Conservation (phyloP, 2,329 filamentous ascomycete genomes). For the Colletotrichum zoysiae region DNA sequence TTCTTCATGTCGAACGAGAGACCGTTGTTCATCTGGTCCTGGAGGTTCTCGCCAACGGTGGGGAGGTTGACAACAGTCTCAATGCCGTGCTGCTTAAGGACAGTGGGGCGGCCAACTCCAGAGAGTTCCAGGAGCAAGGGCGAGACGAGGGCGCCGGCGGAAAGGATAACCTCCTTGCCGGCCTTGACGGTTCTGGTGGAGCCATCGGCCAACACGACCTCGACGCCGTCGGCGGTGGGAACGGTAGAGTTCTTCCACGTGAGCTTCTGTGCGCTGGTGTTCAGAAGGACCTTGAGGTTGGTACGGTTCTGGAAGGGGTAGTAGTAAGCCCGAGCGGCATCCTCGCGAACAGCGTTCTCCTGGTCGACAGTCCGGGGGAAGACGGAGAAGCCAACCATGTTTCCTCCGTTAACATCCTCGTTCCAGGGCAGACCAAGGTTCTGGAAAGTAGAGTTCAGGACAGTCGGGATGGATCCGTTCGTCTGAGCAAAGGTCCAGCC, state of each 20-base stretch:
- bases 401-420: slow-evolving; percentile 55
- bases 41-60: slow-evolving; percentile 66
- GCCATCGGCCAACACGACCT: slow-evolving; percentile 54
- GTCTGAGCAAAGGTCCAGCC: slow-evolving; percentile 53
- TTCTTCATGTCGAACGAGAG: slow-evolving; percentile 46
- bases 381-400: slow-evolving; percentile 53
- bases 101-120: slow-evolving; percentile 60
- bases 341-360: slow-evolving; percentile 52
- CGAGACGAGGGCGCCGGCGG: slow-evolving; percentile 63
- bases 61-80: slow-evolving; percentile 58
- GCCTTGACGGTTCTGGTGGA: slow-evolving; percentile 52
- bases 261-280: slow-evolving; percentile 34
- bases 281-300: slow-evolving; percentile 49
- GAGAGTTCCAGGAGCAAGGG: slow-evolving; percentile 66
- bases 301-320: slow-evolving; percentile 52
- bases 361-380: slow-evolving; percentile 57
- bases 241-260: slow-evolving; percentile 24
- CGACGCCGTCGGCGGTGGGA: slow-evolving; percentile 50
- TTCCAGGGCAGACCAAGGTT: slow-evolving; percentile 49
- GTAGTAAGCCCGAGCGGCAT: slow-evolving; percentile 58
- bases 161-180: slow-evolving; percentile 60
- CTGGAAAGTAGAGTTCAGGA: slow-evolving; percentile 50
- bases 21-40: slow-evolving; percentile 60
- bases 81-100: slow-evolving; percentile 58
- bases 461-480: slow-evolving; percentile 50